Percentiles rank a stretch among this genome's conserved stretches.
Evolutionary conservation across 1,284 basidiomycete genomes (phyloP).

Genomic region (Golubevia pallescens): DNA sequence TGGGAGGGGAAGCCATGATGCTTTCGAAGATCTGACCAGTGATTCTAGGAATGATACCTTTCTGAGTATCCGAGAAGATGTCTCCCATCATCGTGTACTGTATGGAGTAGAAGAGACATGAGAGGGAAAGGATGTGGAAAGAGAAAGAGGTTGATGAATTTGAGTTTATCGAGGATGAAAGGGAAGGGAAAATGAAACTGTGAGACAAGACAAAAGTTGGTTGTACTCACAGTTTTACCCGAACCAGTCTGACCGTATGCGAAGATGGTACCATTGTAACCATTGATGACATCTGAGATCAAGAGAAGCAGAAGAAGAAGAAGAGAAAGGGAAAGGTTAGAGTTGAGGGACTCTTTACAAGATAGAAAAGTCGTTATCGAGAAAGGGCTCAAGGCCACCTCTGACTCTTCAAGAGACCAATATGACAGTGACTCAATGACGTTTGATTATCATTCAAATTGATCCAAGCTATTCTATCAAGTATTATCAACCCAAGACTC

Average conservation of each 20-base stretch:
- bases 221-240: conserved; percentile 66
- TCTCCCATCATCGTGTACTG: conserved; percentile 82
- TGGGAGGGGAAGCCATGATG: conserved; percentile 91
- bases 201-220: no score
- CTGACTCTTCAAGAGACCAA: no score
- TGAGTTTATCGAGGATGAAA: no score
- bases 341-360: neutral
- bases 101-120: conserved; percentile 3
- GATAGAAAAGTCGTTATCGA: no score
- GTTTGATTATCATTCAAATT: no score
- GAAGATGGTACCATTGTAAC: conserved; percentile 89
- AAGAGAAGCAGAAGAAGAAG: conserved; percentile 12
- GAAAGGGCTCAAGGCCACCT: no score
- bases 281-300: conserved; percentile 87
- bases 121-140: no score
- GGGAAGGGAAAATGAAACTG: no score
- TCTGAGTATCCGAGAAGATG: conserved; percentile 58
- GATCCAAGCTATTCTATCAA: no score
- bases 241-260: conserved; percentile 94
- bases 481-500: conserved; percentile 6
- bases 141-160: no score
- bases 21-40: conserved; percentile 99
- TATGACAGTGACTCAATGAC: no score
- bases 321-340: neutral
- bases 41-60: conserved; percentile 97